A percentile compares a stretch with the other conserved stretches of the same genome.
These are phyloP conservation scores for Talaromyces sp. DNA, from an alignment of 2,329 filamentous ascomycete species.

Conservation along the genomic window DNA sequence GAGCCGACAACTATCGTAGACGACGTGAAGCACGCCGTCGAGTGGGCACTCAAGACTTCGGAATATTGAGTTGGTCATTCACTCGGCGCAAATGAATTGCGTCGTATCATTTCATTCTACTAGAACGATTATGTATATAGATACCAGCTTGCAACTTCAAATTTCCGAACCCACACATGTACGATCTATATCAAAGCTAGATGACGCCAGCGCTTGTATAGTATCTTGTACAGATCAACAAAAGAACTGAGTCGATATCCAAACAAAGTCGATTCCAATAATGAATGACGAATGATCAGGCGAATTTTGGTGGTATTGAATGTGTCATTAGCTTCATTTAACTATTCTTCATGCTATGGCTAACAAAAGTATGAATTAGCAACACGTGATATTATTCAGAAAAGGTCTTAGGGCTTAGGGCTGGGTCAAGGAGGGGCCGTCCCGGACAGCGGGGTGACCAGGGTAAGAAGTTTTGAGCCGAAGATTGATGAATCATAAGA, in stretches of 20 bases:
- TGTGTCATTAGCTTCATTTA: neutral
- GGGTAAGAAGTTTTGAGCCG: slow-evolving; percentile 15
- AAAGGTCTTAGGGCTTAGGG: slow-evolving; percentile 19
- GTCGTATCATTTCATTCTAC: neutral
- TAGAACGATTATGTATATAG: neutral
- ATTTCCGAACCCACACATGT: neutral
- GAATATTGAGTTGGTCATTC: neutral
- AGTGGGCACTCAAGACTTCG: slow-evolving; percentile 63
- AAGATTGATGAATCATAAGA: slow-evolving; percentile 13
- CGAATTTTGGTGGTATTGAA: too few relatives aligned
- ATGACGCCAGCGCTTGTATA: neutral
- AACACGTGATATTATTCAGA: slow-evolving; percentile 14
- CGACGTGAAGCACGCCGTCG: slow-evolving; percentile 72
- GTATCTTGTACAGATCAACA: neutral
- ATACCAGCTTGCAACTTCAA: neutral
- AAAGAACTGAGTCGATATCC: neutral
- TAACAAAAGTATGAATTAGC: neutral
- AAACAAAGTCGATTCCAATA: neutral
- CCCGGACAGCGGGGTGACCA: slow-evolving; percentile 14
- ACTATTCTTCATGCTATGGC: neutral
- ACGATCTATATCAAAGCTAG: neutral
- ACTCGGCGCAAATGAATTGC: neutral
- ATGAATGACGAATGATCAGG: neutral
- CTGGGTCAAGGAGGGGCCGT: slow-evolving; percentile 18
- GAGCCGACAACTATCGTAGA: slow-evolving; percentile 64